phyloP scores from a whole-genome alignment of 768 basidiomycete species.

The Nidula microcarpa region DNA sequence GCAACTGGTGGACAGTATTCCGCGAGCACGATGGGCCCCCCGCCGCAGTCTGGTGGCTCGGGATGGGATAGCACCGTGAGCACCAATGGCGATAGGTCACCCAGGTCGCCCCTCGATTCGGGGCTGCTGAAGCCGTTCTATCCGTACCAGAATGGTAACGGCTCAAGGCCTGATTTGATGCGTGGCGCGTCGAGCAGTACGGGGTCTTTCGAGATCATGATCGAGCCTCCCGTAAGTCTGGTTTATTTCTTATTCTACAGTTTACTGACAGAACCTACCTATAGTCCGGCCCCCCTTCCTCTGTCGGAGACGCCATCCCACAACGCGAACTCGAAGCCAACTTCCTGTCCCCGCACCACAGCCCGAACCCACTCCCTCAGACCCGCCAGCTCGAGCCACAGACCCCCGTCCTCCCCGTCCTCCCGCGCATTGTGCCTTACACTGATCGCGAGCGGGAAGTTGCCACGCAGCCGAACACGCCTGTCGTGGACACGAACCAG shows the following conservation, averaged over 20 bases:
- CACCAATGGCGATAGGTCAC: too few relatives aligned
- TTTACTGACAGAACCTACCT: background rate
- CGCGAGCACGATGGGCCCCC: too few relatives aligned
- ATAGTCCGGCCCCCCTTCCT: constrained; percentile 13
- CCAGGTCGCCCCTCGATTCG: too few relatives aligned
- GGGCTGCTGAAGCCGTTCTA: too few relatives aligned
- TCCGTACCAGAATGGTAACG: background rate
- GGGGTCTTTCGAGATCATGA: constrained; percentile 11
- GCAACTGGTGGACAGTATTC: too few relatives aligned
- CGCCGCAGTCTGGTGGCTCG: too few relatives aligned
- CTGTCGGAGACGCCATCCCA: background rate
- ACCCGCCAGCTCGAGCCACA: background rate
- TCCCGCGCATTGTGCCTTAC: background rate
- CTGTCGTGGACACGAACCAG: constrained; percentile 7
- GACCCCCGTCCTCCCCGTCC: background rate
- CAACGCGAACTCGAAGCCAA: background rate
- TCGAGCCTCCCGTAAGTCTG: constrained; percentile 18
- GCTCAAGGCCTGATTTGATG: background rate
- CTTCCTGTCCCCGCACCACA: constrained; percentile 8
- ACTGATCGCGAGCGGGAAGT: constrained; percentile 3
- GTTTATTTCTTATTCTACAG: background rate
- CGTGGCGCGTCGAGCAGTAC: constrained; percentile 10
- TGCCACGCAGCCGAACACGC: constrained; percentile 9
- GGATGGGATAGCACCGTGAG: too few relatives aligned
- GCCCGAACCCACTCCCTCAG: constrained; percentile 2